Evolutionary conservation across 306 rosid genomes (phyloP), one percentile per base, ranked within the genome.

Genomic region (Pterocarpus santalinus): DNA sequence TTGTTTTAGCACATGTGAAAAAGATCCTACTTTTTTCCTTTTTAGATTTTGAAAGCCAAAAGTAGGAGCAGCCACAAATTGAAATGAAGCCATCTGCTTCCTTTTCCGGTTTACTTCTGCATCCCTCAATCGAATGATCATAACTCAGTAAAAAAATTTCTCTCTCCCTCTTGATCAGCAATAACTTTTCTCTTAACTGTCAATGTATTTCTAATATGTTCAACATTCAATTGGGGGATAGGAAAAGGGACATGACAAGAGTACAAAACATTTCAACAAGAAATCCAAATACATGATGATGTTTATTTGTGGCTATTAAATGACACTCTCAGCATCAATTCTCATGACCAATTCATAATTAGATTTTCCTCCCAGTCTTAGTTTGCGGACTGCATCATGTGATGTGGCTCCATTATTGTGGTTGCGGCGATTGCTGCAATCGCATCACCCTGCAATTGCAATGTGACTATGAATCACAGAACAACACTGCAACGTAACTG

Each of bases 251-350:
- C 12, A 46, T 7, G 52, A 46, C 8, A 46, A 46, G 53, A 47
- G 53, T 1, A 47, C 53, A 47, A 47, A 9, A 3, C 53, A 47
- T 47, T 47, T 47, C 53, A 47, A 47, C 1, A 12, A 17, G 52
- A 68, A 81, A 67, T 47, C 56, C 53, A 17, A 33, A 28, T 15
- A 22, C 10, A 11, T 3, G 30, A 46, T 47, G 4, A 51, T 39
- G 44, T 44, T 62, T 75, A 3, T 65, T 69, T 68, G 32, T 57
- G 72, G 34, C 78, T 55, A 60, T 17, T 41, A 32, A 75, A 75
- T 52, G n/a, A 13, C 57, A 68, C 17, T 33, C 8, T 34, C 6
- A 28, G 41, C 43, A 71, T 76, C 72, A 71, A 72, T 16, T 64
- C 73, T 22, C 38, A 39, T 34, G 12, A 75, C 28, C 67, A 80